phyloP scores from a whole-genome alignment of 2,329 filamentous ascomycete genomes.

The Monosporascus sp. region DNA sequence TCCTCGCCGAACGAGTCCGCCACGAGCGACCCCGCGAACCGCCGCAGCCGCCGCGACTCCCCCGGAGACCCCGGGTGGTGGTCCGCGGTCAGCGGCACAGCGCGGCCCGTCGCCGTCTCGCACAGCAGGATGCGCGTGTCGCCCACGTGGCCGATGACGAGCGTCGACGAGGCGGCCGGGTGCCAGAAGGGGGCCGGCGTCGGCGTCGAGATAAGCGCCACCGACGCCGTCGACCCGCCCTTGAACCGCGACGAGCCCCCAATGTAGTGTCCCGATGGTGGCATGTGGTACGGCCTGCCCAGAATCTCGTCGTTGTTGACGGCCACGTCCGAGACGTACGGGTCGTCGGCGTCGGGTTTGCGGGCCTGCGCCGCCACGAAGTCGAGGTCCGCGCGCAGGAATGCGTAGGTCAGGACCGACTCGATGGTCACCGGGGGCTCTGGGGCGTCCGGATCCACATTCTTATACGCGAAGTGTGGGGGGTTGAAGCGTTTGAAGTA shows the following conservation, averaged over 20 bases:
- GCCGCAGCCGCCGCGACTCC: constrained; percentile 76
- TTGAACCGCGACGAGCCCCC: constrained; percentile 77
- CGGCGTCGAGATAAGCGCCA: constrained; percentile 87
- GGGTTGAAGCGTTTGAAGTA: constrained; percentile 92
- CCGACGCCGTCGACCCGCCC: constrained; percentile 86
- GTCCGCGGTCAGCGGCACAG: constrained; percentile 78
- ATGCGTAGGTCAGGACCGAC: constrained; percentile 82
- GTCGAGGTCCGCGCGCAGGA: constrained; percentile 88
- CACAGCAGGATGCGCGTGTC: constrained; percentile 90
- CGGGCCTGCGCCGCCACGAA: constrained; percentile 86
- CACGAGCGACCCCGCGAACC: constrained; percentile 79
- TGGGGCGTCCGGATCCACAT: constrained; percentile 27
- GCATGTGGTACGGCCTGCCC: constrained; percentile 50
- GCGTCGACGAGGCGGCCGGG: constrained; percentile 74
- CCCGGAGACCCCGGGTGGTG: constrained; percentile 87
- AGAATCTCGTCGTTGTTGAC: constrained; percentile 83
- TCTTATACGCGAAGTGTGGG: constrained; percentile 56
- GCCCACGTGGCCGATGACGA: constrained; percentile 86
- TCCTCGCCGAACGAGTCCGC: constrained; percentile 98
- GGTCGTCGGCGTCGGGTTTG: constrained; percentile 70
- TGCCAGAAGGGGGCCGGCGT: constrained; percentile 95
- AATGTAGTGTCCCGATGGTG: constrained; percentile 57
- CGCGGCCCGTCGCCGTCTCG: constrained; percentile 74
- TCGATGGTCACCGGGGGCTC: constrained; percentile 57
- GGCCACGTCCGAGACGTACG: constrained; percentile 65